These are phyloP conservation scores for Keithomyces neogunnii DNA, from an alignment of 2,329 filamentous ascomycete genomes.

Conservation along the genomic window DNA sequence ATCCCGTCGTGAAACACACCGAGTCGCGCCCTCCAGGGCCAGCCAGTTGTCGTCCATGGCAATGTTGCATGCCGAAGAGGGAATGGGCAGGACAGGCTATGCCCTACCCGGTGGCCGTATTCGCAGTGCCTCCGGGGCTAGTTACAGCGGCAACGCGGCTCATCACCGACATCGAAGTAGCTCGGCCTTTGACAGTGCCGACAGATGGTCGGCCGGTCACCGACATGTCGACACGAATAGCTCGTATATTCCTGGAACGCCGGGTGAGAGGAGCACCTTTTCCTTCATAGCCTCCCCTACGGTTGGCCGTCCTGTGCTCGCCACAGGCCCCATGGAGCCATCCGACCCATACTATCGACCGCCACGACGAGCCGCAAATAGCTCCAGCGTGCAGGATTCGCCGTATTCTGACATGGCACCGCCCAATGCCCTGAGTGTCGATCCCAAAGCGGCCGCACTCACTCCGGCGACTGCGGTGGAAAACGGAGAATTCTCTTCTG, in stretches of 20 bases:
- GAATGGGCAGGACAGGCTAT: constrained; percentile 52
- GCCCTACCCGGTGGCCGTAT: constrained; percentile 44
- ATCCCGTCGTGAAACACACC: constrained; percentile 60
- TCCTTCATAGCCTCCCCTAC: constrained; percentile 59
- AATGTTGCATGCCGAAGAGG: constrained; percentile 63
- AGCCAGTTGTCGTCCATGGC: constrained; percentile 77
- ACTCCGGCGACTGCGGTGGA: constrained; percentile 11
- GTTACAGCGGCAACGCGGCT: constrained; percentile 41
- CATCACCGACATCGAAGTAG: constrained; percentile 41
- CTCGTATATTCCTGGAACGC: constrained; percentile 64
- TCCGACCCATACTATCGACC: constrained; percentile 84
- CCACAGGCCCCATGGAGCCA: constrained; percentile 35
- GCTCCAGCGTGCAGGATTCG: constrained; percentile 43
- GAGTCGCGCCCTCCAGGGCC: constrained; percentile 57
- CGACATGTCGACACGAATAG: constrained; percentile 51
- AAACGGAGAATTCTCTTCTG: constrained; percentile 31
- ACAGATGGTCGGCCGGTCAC: constrained; percentile 32
- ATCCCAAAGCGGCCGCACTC: constrained; percentile 21
- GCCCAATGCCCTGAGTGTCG: constrained; percentile 18
- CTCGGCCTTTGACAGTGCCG: constrained; percentile 45
- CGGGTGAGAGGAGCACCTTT: constrained; percentile 60
- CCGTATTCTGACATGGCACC: constrained; percentile 21
- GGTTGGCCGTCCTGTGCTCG: constrained; percentile 37
- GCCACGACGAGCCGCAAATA: constrained; percentile 62
- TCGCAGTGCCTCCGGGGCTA: constrained; percentile 53